Evolutionary conservation across 1,284 basidiomycete genomes (phyloP).

Genomic region (Marasmius fiardii): DNA sequence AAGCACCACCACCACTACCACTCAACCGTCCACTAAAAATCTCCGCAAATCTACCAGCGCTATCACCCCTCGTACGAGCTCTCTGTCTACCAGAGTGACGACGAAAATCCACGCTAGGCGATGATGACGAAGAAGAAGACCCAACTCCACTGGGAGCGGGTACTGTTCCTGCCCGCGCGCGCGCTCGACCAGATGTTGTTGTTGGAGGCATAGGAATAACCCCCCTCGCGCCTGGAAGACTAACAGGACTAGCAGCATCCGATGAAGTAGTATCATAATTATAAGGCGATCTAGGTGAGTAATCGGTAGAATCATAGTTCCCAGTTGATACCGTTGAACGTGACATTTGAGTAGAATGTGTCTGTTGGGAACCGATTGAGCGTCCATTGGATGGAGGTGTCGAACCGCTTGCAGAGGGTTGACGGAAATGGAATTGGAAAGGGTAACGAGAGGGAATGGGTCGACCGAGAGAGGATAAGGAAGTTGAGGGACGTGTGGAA

Average conservation of each 20-base stretch:
- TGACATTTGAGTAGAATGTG: conserved; percentile 16
- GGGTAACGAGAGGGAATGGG: conserved; percentile 68
- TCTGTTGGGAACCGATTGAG: conserved; percentile 42
- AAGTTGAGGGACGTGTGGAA: conserved; percentile 56
- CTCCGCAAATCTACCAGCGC: conserved; percentile 31
- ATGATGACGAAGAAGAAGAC: conserved; percentile 30
- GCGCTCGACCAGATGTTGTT: conserved; percentile 51
- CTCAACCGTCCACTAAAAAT: neutral
- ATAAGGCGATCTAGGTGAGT: conserved; percentile 30
- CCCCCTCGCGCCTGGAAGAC: conserved; percentile 39
- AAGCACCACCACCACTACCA: too few species aligned
- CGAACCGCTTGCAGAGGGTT: conserved; percentile 30
- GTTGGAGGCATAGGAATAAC: conserved; percentile 71
- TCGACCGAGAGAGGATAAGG: conserved; percentile 75
- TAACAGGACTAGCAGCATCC: conserved; percentile 26
- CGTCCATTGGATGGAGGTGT: conserved; percentile 29
- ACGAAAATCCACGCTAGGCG: conserved; percentile 44
- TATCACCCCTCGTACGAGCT: conserved; percentile 36
- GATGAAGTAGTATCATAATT: too few species aligned
- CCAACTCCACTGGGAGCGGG: conserved; percentile 19
- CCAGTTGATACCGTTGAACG: conserved; percentile 39
- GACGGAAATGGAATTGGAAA: conserved; percentile 62
- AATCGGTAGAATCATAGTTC: conserved; percentile 54
- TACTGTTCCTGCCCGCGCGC: conserved; percentile 35
- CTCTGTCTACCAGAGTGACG: conserved; percentile 16